phyloP scores from a whole-genome alignment of 805 yeast species.

The Henningerozyma blattae region DNA sequence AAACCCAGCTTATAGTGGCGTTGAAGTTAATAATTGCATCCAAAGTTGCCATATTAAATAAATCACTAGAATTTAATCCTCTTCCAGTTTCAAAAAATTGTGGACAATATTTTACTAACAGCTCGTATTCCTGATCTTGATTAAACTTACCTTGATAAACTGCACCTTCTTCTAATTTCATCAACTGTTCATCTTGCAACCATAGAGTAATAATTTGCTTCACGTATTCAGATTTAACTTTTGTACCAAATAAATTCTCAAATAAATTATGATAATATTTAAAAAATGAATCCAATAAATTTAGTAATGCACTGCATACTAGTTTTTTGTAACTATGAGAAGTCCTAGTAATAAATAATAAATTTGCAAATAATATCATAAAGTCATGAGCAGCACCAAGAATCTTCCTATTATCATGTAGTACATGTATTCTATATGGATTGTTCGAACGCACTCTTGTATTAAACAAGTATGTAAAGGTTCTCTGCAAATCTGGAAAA shows the following conservation, averaged over 20 bases:
- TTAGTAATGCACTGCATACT: slow-evolving; percentile 31
- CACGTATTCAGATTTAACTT: slow-evolving; percentile 11
- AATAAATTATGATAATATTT: slow-evolving; percentile 23
- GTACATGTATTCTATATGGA: slow-evolving; percentile 25
- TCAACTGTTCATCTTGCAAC: slow-evolving; percentile 26
- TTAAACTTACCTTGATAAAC: slow-evolving; percentile 12
- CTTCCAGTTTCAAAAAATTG: slow-evolving; percentile 18
- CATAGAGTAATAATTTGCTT: slow-evolving; percentile 23
- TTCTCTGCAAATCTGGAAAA: slow-evolving; percentile 48
- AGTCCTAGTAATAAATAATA: slow-evolving; percentile 23
- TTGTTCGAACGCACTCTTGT: slow-evolving; percentile 30
- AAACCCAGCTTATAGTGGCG: slow-evolving; percentile 43
- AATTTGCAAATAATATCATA: slow-evolving; percentile 14
- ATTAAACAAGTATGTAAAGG: slow-evolving; percentile 41
- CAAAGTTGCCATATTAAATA: slow-evolving; percentile 41
- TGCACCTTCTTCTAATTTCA: slow-evolving; percentile 21
- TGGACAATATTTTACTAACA: slow-evolving; percentile 19
- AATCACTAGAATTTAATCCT: slow-evolving; percentile 34
- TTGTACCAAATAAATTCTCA: slow-evolving; percentile 16
- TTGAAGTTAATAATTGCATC: slow-evolving; percentile 41
- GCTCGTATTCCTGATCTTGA: slow-evolving; percentile 18
- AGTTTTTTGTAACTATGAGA: slow-evolving; percentile 38
- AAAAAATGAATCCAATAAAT: slow-evolving; percentile 29
- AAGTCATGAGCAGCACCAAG: slow-evolving; percentile 23
- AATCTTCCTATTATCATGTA: slow-evolving; percentile 22